Evolutionary conservation across 2,329 filamentous ascomycete species (phyloP), one percentile per base, ranked within the genome.

Genomic region (Microsporum canis): DNA sequence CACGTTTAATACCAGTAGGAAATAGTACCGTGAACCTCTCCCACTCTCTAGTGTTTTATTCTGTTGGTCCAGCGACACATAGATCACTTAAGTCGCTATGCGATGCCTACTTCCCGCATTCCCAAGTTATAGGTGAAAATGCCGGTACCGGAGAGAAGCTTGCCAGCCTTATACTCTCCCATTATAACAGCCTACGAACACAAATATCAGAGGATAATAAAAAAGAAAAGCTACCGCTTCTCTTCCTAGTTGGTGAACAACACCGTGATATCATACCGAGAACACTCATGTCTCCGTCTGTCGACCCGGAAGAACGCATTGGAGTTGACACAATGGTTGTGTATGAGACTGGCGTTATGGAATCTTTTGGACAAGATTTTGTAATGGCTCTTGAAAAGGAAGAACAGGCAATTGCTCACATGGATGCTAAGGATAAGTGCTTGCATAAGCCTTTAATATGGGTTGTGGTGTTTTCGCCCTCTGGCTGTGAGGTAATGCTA

Each of bases 181-280:
- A 96, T 71, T 95, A 96, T 70, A 82, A 81, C 60, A 47, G 58
- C 3, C 60, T 62, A 43, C 65, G 64, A 23, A 59, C 57, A 34
- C 60, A 57, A 69, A 34, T 61, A 31, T 33, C 67, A 66, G 17
- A 43, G 66, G 66, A 17, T 69, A 71, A 3, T 65, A 60, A 29
- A 23, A n/a, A 23, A 33, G 39, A 60, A 1, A 57, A 67, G 51
- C 84, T 81, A 0, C 82, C 87, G 0, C 72, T 97, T 3, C 76
- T 97, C 0, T 99, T 97, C 72, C 81, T 95, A 12, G 91, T 95
- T 0, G 94, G 94, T 23, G 92, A 96, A 71, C 88, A 91, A 71
- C 83, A 91, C 60, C 79, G 94, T 51, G 94, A 97, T 71, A 84
- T 96, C 65, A 96, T 99, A 65, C 91, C 94, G 1, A 88, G 83